Conservation (phyloP, 495 filamentous ascomycete species). For the Acidomyces sp. region DNA sequence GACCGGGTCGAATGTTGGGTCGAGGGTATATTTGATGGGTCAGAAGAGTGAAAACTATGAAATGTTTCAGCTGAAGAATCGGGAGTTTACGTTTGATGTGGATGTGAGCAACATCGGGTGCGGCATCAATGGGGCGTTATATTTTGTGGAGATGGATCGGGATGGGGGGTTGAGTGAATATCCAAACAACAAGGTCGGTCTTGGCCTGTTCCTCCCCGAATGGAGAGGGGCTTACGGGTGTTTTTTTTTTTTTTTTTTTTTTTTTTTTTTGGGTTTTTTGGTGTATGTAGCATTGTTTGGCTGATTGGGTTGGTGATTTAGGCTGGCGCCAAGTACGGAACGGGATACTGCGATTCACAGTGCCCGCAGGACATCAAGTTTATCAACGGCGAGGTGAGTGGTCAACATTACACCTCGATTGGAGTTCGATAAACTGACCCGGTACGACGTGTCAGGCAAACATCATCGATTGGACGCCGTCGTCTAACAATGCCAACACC, state of each 20-base stretch:
- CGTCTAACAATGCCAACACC: slow-evolving; percentile 13
- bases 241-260: no score
- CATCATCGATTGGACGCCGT: slow-evolving; percentile 13
- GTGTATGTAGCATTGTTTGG: no score
- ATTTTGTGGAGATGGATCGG: slow-evolving; percentile 48
- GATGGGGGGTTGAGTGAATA: slow-evolving; percentile 41
- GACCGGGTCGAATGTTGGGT: slow-evolving; percentile 29
- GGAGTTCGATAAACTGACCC: no score
- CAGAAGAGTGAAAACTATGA: slow-evolving; percentile 42
- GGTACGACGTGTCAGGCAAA: slow-evolving; percentile 26
- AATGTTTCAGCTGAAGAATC: slow-evolving; percentile 39
- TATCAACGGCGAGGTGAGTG: slow-evolving; percentile 42
- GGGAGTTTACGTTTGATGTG: slow-evolving; percentile 52
- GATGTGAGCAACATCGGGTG: slow-evolving; percentile 48
- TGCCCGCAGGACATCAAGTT: slow-evolving; percentile 41
- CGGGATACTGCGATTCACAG: slow-evolving; percentile 60
- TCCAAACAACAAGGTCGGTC: slow-evolving; percentile 34
- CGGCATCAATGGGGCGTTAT: slow-evolving; percentile 56
- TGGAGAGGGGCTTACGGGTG: no score
- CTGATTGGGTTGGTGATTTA: no score
- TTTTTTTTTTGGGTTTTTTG: no score
- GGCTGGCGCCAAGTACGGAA: slow-evolving; percentile 51
- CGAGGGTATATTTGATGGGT: slow-evolving; percentile 50
- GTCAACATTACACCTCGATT: no score
- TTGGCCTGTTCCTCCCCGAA: not conserved